These are phyloP conservation scores for Cryptosporidium sp. DNA, from an alignment of 169 alveolate genomes.

Conservation along the genomic window DNA sequence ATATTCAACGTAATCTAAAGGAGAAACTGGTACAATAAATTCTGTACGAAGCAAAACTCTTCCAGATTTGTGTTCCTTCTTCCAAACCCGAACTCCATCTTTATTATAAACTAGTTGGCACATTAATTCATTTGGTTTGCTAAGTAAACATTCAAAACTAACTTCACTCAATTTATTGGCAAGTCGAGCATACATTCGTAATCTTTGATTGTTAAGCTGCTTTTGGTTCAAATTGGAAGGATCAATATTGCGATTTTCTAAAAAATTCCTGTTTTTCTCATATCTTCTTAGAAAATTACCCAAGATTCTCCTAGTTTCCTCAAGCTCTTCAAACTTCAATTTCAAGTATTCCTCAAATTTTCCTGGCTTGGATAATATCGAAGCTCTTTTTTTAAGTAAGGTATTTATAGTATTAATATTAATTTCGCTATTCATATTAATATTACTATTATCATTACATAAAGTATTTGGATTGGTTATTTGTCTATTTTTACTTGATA, in stretches of 20 bases:
- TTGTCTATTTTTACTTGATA: background rate
- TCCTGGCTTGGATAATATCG: background rate
- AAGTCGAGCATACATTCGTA: constrained; percentile 5
- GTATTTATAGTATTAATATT: background rate
- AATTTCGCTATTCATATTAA: background rate
- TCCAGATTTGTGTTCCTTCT: constrained; percentile 79
- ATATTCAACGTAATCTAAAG: constrained; percentile 63
- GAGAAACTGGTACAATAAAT: constrained; percentile 71
- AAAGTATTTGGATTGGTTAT: background rate
- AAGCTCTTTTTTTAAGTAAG: background rate
- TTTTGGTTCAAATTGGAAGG: background rate
- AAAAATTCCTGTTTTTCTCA: background rate
- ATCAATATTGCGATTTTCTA: background rate
- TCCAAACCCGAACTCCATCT: constrained; percentile 82
- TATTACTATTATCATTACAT: background rate
- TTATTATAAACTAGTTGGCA: constrained; percentile 76
- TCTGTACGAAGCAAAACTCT: constrained; percentile 75
- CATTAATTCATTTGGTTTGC: constrained; percentile 31
- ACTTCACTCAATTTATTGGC: constrained; percentile 60
- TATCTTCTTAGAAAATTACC: background rate
- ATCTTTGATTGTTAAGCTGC: background rate
- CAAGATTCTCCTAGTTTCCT: background rate
- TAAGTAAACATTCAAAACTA: constrained; percentile 63
- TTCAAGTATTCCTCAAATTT: constrained; percentile 46
- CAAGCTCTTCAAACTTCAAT: constrained; percentile 29